phyloP scores from a whole-genome alignment of 1,284 basidiomycete genomes.

The Marasmius tenuissimus region DNA sequence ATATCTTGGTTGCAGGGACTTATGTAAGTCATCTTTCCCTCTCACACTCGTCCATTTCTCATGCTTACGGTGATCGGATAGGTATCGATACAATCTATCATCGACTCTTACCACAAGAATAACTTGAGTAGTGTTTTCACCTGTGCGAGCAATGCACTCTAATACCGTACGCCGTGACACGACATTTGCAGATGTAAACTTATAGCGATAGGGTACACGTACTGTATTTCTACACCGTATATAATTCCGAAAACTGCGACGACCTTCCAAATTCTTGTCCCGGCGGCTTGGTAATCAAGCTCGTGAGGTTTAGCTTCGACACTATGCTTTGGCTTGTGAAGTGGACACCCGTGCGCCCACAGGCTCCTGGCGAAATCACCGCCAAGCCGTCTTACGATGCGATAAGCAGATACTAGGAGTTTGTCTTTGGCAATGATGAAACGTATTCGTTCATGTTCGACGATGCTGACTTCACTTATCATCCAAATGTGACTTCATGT shows the following conservation, averaged over 20 bases:
- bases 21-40: conserved; percentile 32
- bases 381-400: too few relatives aligned
- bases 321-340: too few relatives aligned
- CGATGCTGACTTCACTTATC: background rate
- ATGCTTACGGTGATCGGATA: background rate
- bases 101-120: conserved; percentile 11
- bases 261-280: too few relatives aligned
- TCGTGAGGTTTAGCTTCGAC: too few relatives aligned
- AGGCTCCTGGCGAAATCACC: too few relatives aligned
- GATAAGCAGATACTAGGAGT: background rate
- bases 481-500: background rate
- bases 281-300: too few relatives aligned
- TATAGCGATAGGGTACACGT: background rate
- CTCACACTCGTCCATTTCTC: background rate
- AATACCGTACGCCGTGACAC: background rate
- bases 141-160: conserved; percentile 15
- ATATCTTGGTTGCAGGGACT: conserved; percentile 40
- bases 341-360: too few relatives aligned
- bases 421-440: background rate
- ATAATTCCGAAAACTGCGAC: too few relatives aligned
- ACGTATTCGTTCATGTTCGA: background rate
- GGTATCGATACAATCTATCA: conserved; percentile 15
- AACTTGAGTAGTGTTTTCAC: conserved; percentile 10
- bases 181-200: too few relatives aligned
- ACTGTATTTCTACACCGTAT: too few relatives aligned